Evolutionary conservation across 345 rosid genomes (phyloP).

Genomic region (Leavenworthia alabamica): DNA sequence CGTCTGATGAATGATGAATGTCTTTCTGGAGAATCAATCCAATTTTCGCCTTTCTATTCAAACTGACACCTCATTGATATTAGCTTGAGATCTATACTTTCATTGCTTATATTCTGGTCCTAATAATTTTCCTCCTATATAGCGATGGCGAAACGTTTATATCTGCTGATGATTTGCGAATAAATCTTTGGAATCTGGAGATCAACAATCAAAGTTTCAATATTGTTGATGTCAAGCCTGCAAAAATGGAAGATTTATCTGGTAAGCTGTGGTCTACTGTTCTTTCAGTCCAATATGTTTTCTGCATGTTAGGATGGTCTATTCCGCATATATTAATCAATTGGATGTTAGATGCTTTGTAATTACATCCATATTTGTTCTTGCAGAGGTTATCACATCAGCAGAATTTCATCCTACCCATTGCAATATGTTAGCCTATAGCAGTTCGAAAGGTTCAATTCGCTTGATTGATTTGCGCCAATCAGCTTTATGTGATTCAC

Average conservation of each 20-base stretch:
- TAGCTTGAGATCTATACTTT: not conserved
- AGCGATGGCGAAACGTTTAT: constrained; percentile 97
- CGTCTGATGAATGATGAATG: no score
- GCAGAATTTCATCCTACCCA: constrained; percentile 97
- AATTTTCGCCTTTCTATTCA: not conserved
- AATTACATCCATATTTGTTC: not conserved
- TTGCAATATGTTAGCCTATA: constrained; percentile 85
- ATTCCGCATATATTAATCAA: not conserved
- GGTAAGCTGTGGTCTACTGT: constrained; percentile 40
- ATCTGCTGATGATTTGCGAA: constrained; percentile 94
- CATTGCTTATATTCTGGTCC: constrained; percentile 2
- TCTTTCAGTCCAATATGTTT: constrained; percentile 3
- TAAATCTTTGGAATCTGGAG: constrained; percentile 98
- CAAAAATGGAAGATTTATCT: constrained; percentile 96
- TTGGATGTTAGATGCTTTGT: not conserved
- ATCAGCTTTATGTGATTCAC: constrained; percentile 92
- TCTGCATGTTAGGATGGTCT: not conserved
- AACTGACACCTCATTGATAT: not conserved
- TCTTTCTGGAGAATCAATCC: not conserved
- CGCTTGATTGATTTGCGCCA: constrained; percentile 95
- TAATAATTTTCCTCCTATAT: not conserved
- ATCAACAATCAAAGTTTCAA: constrained; percentile 93
- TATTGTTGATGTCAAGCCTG: constrained; percentile 95
- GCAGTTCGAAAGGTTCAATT: constrained; percentile 99
- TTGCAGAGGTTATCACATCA: constrained; percentile 98